phyloP scores from a whole-genome alignment of 768 basidiomycete species.

The Pulveroboletus ravenelii region DNA sequence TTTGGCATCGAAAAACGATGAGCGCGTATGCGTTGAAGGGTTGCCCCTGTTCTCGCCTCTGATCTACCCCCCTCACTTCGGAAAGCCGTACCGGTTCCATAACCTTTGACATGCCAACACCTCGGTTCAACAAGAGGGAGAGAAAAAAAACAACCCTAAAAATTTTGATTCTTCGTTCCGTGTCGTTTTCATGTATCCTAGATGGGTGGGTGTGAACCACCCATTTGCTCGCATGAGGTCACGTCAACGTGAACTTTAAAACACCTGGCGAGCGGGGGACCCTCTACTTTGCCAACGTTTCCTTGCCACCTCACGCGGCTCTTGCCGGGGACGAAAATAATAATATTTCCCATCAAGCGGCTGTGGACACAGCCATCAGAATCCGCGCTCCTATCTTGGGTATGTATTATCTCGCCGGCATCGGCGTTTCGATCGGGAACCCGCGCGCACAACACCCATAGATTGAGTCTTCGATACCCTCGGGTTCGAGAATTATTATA shows the following conservation, averaged over 20 bases:
- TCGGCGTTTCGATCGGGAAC: slow-evolving; percentile 13
- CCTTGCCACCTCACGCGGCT: not conserved
- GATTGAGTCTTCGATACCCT: slow-evolving; percentile 6
- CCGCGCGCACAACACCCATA: not conserved
- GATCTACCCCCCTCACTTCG: no score
- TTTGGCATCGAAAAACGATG: slow-evolving; percentile 23
- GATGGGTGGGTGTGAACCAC: slow-evolving; percentile 3
- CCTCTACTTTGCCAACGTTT: not conserved
- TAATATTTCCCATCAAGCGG: not conserved
- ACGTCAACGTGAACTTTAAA: slow-evolving; percentile 13
- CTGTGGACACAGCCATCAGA: slow-evolving; percentile 14
- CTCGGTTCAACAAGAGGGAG: no score
- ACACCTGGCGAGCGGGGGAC: not conserved
- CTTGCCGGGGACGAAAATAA: slow-evolving; percentile 5
- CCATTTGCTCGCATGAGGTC: not conserved
- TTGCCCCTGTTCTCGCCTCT: slow-evolving; percentile 9
- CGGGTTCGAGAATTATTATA: not conserved
- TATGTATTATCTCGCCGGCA: slow-evolving; percentile 9
- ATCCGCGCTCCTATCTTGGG: slow-evolving; percentile 4
- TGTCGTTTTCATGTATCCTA: slow-evolving; percentile 21
- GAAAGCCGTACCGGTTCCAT: no score
- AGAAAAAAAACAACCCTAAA: slow-evolving; percentile 9
- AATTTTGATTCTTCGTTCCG: not conserved
- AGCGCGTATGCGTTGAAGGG: slow-evolving; percentile 4
- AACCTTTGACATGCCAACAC: no score